These are phyloP conservation scores for Colletotrichum siamense DNA, from an alignment of 2,329 filamentous ascomycete species.

Conservation along the genomic window DNA sequence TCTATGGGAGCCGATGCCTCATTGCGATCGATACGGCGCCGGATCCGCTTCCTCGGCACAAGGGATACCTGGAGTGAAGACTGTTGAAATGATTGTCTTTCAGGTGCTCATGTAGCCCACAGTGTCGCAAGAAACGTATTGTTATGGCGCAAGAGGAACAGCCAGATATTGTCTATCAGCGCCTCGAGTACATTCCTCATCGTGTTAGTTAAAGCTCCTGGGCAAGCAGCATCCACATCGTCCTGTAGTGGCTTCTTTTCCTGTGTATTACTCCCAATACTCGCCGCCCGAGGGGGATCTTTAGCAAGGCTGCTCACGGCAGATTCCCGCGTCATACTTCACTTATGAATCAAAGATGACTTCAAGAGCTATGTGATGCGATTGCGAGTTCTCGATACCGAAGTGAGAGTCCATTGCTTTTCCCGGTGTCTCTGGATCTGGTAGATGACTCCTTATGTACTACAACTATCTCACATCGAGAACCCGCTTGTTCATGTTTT, in stretches of 20 bases:
- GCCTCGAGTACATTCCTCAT: accelerated
- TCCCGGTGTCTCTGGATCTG: neutral
- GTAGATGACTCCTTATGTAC: neutral
- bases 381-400: neutral
- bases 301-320: neutral
- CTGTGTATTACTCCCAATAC: neutral
- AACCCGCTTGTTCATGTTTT: neutral
- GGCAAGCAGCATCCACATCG: neutral
- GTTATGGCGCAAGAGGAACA: neutral
- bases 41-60: too few relatives aligned
- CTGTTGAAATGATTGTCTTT: too few relatives aligned
- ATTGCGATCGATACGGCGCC: too few relatives aligned
- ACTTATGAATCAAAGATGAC: neutral
- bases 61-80: too few relatives aligned
- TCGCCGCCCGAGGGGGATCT: neutral
- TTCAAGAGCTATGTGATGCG: neutral
- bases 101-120: too few relatives aligned
- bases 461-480: neutral
- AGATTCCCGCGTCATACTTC: accelerated
- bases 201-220: neutral
- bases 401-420: accelerated
- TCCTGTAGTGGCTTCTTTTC: neutral
- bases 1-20: accelerated
- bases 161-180: accelerated
- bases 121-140: too few relatives aligned